Evolutionary conservation across 139 green algal genomes (phyloP).

Genomic region (Astrephomene gubernaculifera): DNA sequence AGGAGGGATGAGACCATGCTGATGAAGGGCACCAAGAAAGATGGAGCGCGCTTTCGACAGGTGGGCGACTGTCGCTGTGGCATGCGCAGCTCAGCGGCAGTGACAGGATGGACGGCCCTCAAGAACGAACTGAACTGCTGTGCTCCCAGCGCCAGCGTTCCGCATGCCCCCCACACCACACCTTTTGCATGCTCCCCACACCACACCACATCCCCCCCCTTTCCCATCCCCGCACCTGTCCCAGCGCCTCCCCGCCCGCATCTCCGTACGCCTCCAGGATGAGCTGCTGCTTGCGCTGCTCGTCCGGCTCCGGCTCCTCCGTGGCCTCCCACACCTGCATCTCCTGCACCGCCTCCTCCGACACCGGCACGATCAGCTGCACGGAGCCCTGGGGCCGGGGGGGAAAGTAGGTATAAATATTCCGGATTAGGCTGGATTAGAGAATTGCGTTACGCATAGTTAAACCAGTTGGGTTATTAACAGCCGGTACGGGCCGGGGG

Average conservation of each 20-base stretch:
- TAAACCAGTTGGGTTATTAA: too few species aligned
- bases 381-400: constrained; percentile 15
- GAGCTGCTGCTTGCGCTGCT: not conserved
- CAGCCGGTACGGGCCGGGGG: too few species aligned
- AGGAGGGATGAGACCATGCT: not conserved
- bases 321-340: not conserved
- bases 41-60: not conserved
- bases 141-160: too few species aligned
- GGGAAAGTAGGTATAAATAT: too few species aligned
- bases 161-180: not conserved
- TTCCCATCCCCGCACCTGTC: not conserved
- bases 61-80: too few species aligned
- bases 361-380: constrained; percentile 14
- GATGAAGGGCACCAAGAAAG: not conserved
- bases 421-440: too few species aligned
- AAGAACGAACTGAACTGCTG: not conserved
- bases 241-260: constrained; percentile 11
- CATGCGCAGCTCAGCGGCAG: not conserved
- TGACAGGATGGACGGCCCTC: not conserved
- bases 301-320: not conserved
- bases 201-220: not conserved
- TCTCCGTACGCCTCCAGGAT: constrained; percentile 7
- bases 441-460: too few species aligned
- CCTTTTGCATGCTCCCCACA: not conserved
- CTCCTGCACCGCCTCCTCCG: constrained; percentile 1